phyloP scores from a whole-genome alignment of 2,329 filamentous ascomycete species.

The Diaporthe destruens region DNA sequence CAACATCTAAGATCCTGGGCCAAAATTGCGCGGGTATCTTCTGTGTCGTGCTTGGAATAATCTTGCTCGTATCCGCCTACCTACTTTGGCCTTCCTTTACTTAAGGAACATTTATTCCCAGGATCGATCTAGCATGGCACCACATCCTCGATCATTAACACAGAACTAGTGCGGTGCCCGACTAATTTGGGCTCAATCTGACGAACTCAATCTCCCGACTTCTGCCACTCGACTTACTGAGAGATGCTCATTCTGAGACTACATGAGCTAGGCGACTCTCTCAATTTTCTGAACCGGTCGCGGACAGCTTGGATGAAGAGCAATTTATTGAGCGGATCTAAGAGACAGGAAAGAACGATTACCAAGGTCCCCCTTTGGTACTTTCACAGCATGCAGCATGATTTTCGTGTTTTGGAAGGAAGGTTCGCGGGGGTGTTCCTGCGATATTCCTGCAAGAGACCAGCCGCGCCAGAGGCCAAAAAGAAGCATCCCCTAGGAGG shows the following conservation, averaged over 20 bases:
- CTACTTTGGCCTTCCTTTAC: neutral
- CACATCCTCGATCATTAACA: neutral
- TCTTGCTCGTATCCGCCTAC: neutral
- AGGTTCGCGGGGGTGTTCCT: too few relatives aligned
- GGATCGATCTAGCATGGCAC: neutral
- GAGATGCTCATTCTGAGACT: neutral
- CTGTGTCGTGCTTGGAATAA: neutral
- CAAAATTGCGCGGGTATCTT: neutral
- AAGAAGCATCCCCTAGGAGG: too few relatives aligned
- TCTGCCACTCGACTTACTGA: neutral
- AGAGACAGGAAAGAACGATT: too few relatives aligned
- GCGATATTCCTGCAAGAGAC: too few relatives aligned
- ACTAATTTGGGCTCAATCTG: neutral
- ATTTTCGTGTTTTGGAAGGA: neutral
- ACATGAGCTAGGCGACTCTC: neutral
- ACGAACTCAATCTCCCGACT: too few relatives aligned
- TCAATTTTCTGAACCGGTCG: too few relatives aligned
- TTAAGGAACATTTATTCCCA: neutral
- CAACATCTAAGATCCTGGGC: neutral
- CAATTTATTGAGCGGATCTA: neutral
- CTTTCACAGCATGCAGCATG: neutral
- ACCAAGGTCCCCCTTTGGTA: neutral
- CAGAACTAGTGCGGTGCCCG: too few relatives aligned
- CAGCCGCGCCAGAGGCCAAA: too few relatives aligned
- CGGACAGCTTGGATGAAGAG: neutral